These are phyloP conservation scores for Colletotrichum limetticola DNA, from an alignment of 2,329 filamentous ascomycete species.

Conservation along the genomic window DNA sequence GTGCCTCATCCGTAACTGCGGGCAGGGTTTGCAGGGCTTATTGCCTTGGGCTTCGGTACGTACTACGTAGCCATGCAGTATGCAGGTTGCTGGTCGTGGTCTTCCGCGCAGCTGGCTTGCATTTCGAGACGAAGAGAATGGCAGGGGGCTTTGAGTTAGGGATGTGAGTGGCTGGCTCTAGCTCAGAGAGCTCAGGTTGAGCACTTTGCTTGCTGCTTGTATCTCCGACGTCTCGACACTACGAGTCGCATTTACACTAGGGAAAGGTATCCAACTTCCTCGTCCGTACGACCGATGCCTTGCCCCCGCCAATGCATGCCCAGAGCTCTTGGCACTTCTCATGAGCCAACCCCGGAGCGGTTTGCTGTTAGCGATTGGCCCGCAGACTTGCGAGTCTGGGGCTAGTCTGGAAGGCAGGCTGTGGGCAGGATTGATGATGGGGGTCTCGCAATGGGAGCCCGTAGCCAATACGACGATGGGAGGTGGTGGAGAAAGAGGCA, in stretches of 20 bases:
- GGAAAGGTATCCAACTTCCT: background rate
- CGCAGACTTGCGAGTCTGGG: slow-evolving; percentile 12
- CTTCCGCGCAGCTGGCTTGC: background rate
- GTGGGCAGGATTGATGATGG: slow-evolving; percentile 1
- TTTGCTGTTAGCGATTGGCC: slow-evolving; percentile 18
- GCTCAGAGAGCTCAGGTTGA: background rate
- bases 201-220: background rate
- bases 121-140: background rate
- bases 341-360: background rate
- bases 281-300: slow-evolving; percentile 19
- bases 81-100: slow-evolving; percentile 5
- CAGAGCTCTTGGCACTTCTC: slow-evolving; percentile 25
- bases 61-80: slow-evolving; percentile 5
- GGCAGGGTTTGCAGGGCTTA: background rate
- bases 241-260: slow-evolving; percentile 1
- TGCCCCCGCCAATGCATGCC: slow-evolving; percentile 19
- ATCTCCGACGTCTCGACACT: background rate
- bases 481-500: background rate
- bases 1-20: background rate
- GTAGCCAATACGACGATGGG: background rate
- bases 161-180: background rate
- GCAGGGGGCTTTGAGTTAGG: background rate
- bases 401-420: background rate
- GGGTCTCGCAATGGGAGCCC: background rate
- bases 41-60: background rate